Base-by-base conservation (phyloP, 768 basidiomycete species). In the Trametes elegans region DNA sequence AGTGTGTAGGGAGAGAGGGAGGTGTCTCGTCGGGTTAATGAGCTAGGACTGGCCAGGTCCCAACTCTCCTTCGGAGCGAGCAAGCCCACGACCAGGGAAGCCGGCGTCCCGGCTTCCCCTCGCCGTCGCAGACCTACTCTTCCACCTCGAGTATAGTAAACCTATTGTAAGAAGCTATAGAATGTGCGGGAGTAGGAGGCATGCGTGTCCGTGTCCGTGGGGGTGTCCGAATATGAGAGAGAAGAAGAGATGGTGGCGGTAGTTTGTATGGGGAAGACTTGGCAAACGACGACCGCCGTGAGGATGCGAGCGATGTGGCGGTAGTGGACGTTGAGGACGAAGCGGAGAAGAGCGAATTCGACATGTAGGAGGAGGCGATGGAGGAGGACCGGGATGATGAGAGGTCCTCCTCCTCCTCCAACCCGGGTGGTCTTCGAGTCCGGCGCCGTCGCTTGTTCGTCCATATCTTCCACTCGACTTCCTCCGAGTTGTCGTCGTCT, bases 71-170 rank as follows among this genome's bases (percentile, higher is more conserved):
- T 51, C 29, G 23, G 29, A 42, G 39, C 49, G 49, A 40, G 29
- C 39, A 24, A 51, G 40, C 29, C 28, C 29, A 34, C 21, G 40
- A 24, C 14, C 19, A 14, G 21, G 28, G 47, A 51, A 34, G 19
- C 19, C 39, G 27, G 38, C 27, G 49, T 39, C 19, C 49, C 49
- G 36, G 29, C 27, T 40, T 26, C 28, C 36, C 38, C 49, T 40
- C 9, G 38, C 13, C n/a, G 24, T 21, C 38, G 19, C 19, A 11
- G 18, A 29, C 50, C 36, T 23, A 52, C 50, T 34, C 31, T 40
- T 44, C 41, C 50, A 23, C 50, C 50, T 52, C 24, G n/a, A 52
- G 50, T 35, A 52, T 42, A 24, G 42, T 43, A 11, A 32, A 43
- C 23, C n/a, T 52, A 42, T 35, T 52, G 23, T 43, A 19, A 2